phyloP scores from a whole-genome alignment of 805 yeast genomes.

The Zygoascus bituminiphila region DNA sequence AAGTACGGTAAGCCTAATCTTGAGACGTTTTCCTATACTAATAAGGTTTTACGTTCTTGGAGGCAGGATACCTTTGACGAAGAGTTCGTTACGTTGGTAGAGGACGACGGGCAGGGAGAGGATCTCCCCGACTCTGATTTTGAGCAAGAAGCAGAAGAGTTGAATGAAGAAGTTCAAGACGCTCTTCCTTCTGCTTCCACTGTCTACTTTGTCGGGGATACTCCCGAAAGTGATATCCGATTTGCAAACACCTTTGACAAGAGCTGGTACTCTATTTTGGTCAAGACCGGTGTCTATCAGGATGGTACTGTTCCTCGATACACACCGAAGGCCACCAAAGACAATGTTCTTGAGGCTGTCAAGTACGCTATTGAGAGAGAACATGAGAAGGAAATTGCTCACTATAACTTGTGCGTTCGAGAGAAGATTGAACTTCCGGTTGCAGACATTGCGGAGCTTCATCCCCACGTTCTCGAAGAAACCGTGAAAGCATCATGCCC shows the following conservation, averaged over 20 bases:
- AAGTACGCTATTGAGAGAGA: conserved; percentile 77
- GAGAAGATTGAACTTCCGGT: conserved; percentile 16
- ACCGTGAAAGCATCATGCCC: not conserved
- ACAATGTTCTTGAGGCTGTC: conserved; percentile 73
- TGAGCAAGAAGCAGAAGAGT: conserved; percentile 32
- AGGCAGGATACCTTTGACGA: conserved; percentile 68
- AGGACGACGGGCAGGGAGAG: conserved; percentile 32
- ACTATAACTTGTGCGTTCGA: conserved; percentile 49
- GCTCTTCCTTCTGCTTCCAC: conserved; percentile 78
- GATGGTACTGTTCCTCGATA: conserved; percentile 73
- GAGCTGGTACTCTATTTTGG: conserved; percentile 78
- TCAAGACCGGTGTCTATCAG: conserved; percentile 80
- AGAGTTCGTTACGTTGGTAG: conserved; percentile 44
- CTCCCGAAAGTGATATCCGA: conserved; percentile 82
- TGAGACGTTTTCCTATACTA: conserved; percentile 79
- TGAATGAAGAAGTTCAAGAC: conserved; percentile 34
- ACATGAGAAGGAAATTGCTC: conserved; percentile 59
- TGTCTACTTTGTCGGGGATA: conserved; percentile 83
- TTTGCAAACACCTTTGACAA: conserved; percentile 82
- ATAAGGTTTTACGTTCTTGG: conserved; percentile 69
- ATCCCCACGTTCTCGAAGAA: conserved; percentile 11
- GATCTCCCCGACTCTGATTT: conserved; percentile 26
- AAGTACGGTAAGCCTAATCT: conserved; percentile 87
- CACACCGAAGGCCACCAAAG: conserved; percentile 65
- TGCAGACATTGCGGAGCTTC: conserved; percentile 4